Conservation (phyloP, 179 eudicot species). For the Silene noctiflora region DNA sequence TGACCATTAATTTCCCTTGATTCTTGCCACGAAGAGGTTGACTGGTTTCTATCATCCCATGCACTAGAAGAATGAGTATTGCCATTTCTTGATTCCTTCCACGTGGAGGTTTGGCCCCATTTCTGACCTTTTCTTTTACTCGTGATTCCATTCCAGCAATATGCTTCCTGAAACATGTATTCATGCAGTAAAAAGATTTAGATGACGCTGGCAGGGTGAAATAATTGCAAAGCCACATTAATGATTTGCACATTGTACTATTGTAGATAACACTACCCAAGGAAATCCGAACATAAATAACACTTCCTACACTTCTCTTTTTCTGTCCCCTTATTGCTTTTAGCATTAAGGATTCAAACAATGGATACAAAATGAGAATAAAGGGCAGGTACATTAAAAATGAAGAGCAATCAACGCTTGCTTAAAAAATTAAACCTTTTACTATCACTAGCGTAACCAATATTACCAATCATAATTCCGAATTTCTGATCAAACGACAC, state of each 20-base stretch:
- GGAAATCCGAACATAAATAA: too few species aligned
- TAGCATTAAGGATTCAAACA: background rate
- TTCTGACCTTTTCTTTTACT: constrained; percentile 70
- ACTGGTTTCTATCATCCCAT: constrained; percentile 34
- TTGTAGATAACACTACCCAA: background rate
- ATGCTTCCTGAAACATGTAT: constrained; percentile 43
- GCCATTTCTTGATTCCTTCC: constrained; percentile 35
- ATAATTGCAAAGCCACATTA: background rate
- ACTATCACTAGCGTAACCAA: background rate
- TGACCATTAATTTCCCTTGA: constrained; percentile 21
- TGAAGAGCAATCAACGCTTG: too few species aligned
- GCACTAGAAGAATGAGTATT: constrained; percentile 26
- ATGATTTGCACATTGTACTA: background rate
- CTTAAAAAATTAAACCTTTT: background rate
- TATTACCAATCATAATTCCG: too few species aligned
- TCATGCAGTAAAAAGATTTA: background rate
- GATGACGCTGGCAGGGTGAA: background rate
- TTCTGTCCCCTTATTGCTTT: background rate
- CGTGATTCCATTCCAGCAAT: constrained; percentile 67
- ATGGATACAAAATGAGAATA: too few species aligned
- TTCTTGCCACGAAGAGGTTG: constrained; percentile 36
- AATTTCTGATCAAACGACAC: too few species aligned
- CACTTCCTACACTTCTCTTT: background rate
- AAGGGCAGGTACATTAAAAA: too few species aligned
- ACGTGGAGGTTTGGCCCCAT: constrained; percentile 47